phyloP scores from a whole-genome alignment of 805 yeast species.

The Cyberlindnera subsufficiens region DNA sequence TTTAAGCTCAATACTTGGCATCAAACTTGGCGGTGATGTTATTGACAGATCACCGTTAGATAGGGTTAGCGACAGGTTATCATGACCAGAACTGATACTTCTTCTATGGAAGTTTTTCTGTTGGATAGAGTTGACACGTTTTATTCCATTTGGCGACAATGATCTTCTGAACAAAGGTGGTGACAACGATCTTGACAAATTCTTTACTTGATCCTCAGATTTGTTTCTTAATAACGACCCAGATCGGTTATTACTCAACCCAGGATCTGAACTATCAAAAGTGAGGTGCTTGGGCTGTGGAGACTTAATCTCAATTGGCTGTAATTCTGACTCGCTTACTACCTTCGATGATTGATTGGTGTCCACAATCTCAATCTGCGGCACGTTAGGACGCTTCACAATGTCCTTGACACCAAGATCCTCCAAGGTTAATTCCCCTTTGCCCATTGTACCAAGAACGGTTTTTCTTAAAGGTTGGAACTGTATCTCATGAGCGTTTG shows the following conservation, averaged over 20 bases:
- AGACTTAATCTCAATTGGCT: not conserved
- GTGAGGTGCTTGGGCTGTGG: not conserved
- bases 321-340: not conserved
- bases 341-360: not conserved
- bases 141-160: conserved; percentile 11
- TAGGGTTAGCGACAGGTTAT: not conserved
- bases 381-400: not conserved
- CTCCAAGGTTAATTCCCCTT: conserved; percentile 44
- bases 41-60: conserved; percentile 8
- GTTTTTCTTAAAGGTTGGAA: conserved; percentile 39
- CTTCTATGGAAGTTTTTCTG: not conserved
- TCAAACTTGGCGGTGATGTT: conserved; percentile 1
- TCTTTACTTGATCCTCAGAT: not conserved
- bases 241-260: not conserved
- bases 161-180: conserved; percentile 13
- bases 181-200: conserved; percentile 5
- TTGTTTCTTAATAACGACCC: not conserved
- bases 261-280: not conserved
- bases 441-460: conserved; percentile 47
- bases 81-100: conserved; percentile 5
- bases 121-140: not conserved
- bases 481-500: conserved; percentile 28
- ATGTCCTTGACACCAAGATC: conserved; percentile 16
- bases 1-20: conserved; percentile 11
- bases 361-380: not conserved